Evolutionary conservation across 768 basidiomycete genomes (phyloP), one percentile per base, ranked within the genome.

Genomic region (Udeniomyces megalosporus): DNA sequence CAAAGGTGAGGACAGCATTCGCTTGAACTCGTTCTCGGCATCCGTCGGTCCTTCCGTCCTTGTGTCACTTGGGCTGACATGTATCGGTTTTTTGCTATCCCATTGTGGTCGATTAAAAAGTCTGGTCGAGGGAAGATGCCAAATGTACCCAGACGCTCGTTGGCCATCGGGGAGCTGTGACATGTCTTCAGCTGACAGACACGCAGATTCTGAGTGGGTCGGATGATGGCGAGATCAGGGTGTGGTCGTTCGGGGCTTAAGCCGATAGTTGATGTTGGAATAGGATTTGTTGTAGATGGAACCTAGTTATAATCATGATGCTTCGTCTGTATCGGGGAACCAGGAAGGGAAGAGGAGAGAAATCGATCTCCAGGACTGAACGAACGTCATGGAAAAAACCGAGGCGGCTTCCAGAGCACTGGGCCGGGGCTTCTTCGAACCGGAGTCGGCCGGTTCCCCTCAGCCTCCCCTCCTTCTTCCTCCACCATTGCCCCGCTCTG

Each of bases 121-220:
- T 99, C 44, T 97, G 95, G 95, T 85, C 84, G 61, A 81, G 85
- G 58, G 91, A 96, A 67, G 83, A 90, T 66, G 87, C 86, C 17
- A 80, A 80, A 58, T 95, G 90, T 69, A 84, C 82, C 6, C 80
- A 87, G 42, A 99, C 93, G 0, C 79, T 97, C 4, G 86, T 92
- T 42, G 92, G 92, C 0, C 95, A 99, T 70, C 82, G 88, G 46
- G 91, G 88, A 42, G 90, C 95, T 0, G 92, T 97, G 57, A 93
- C 88, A 34, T 90, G 87, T 71, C 74, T 96, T 42, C 84, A 81
- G 15, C 79, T 97, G 14, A 86, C 86, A 2, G 92, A 96, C 72
- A 93, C 96, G 73, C 90, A 92, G 75, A 87, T 95, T 49, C 81
- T 97, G 10, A 92, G 90, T n/a, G 91, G 92, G 11, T 89, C 89